Evolutionary conservation across 345 rosid species (phyloP), one percentile per base, ranked within the genome.

Genomic region (Brassica napus): DNA sequence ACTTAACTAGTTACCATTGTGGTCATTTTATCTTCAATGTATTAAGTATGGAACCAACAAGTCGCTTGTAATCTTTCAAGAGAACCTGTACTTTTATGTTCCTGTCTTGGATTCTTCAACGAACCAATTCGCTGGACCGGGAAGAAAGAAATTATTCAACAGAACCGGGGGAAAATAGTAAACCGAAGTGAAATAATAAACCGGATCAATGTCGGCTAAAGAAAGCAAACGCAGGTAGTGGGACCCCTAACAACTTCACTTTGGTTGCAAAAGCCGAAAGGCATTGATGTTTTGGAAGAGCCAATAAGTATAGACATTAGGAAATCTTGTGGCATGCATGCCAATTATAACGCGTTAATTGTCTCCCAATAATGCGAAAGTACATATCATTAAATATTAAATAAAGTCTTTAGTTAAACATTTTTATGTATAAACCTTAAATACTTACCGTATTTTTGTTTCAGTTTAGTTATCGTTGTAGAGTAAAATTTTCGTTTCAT

Each of bases 231-330:
- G 65, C 58, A 74, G 37, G 32, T 68, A 62, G 52, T 18, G 60
- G 82, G 79, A 8, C 24, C 82, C 60, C 30, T 26, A 49, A 44
- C 28, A 11, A 74, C 49, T 35, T 79, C 79, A 79, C 77, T 73
- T 73, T 21, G 75, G 79, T 62, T 28, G 26, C 82, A 74, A 79
- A 79, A 68, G 82, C 82, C 71, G 0, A 54, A 74, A 74, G 71
- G 35, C 61, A 68, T 79, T 74, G 66, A 74, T 74, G 3, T 68
- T 68, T 79, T 79, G 69, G 74, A 73, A 23, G 37, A 23, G 21
- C 69, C 65, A 68, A 54, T 60, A 30, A 23, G 5, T 32, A 5
- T 4, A 24, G 28, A 65, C 76, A 65, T 60, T 68, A 11, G 26
- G 12, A 39, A 12, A 5, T 65, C 32, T 65, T 14, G 60, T 4